Percentiles rank a stretch among this genome's conserved stretches.
These are phyloP conservation scores for Coniella lustricola DNA, from an alignment of 2,329 filamentous ascomycete species.

Conservation along the genomic window DNA sequence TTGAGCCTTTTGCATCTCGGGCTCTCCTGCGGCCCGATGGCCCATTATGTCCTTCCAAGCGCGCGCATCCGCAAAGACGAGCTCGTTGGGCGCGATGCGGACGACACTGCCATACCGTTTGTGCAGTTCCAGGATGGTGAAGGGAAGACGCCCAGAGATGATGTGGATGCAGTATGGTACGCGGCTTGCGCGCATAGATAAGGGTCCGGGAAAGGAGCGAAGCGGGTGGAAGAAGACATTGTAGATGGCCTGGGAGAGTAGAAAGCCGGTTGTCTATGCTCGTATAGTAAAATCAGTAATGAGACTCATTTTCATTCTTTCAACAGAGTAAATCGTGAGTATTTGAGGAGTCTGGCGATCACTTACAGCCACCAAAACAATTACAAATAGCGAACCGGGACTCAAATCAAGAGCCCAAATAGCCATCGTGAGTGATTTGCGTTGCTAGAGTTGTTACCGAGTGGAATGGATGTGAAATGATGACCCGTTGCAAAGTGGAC, in stretches of 20 bases:
- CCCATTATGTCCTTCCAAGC: constrained; percentile 30
- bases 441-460: no score
- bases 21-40: constrained; percentile 10
- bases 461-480: no score
- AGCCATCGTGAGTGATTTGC: background rate
- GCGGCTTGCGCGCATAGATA: constrained; percentile 15
- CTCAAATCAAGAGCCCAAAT: background rate
- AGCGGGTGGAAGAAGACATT: constrained; percentile 20
- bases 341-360: no score
- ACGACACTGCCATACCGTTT: constrained; percentile 34
- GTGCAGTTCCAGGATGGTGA: constrained; percentile 22
- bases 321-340: no score
- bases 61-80: constrained; percentile 29
- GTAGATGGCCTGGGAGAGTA: constrained; percentile 9
- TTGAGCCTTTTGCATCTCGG: constrained; percentile 5
- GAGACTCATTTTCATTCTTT: no score
- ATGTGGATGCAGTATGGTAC: constrained; percentile 9
- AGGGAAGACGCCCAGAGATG: constrained; percentile 4
- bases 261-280: constrained; percentile 1
- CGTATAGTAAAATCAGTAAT: background rate
- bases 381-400: constrained; percentile 2
- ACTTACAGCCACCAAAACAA: constrained; percentile 10
- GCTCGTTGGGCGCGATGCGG: constrained; percentile 33
- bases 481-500: no score
- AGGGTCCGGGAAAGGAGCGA: constrained; percentile 18